These are phyloP conservation scores for Abrus precatorius DNA, from an alignment of 306 rosid species.

Conservation along the genomic window DNA sequence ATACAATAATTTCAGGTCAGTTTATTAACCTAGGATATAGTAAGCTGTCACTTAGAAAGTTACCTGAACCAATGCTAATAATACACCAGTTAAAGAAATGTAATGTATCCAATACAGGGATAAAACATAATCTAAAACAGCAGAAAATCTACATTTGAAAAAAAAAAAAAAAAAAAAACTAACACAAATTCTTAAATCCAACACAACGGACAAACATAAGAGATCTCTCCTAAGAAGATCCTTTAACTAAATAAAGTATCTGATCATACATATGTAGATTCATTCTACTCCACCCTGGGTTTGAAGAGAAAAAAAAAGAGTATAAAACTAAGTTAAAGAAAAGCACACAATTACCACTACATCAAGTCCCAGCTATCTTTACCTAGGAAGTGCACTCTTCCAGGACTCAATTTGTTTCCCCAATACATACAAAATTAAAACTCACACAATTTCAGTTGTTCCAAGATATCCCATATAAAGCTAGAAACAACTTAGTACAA, in stretches of 20 bases:
- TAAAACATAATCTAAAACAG: not conserved
- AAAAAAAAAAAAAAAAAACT: not conserved
- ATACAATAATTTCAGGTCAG: slow-evolving; percentile 9
- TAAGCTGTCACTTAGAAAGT: not conserved
- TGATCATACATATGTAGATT: slow-evolving; percentile 5
- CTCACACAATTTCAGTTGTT: slow-evolving; percentile 22
- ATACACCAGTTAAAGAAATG: not conserved
- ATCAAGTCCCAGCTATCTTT: slow-evolving; percentile 13
- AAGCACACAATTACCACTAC: not conserved
- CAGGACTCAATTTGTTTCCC: slow-evolving; percentile 24
- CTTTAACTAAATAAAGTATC: not conserved
- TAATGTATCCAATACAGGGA: not conserved
- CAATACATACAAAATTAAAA: slow-evolving; percentile 32
- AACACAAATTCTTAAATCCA: slow-evolving; percentile 32
- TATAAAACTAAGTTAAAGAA: not conserved
- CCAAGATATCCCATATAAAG: slow-evolving; percentile 41
- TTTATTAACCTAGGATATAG: not conserved
- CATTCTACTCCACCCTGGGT: not conserved
- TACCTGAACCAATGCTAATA: slow-evolving; percentile 8
- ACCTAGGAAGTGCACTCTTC: slow-evolving; percentile 31
- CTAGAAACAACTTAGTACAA: slow-evolving; percentile 37
- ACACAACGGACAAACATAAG: slow-evolving; percentile 17
- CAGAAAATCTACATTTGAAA: slow-evolving; percentile 1
- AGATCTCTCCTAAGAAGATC: slow-evolving; percentile 8
- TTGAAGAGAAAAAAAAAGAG: not conserved